Base-by-base conservation (phyloP, 768 basidiomycete species). In the Lactifluus rugatus region DNA sequence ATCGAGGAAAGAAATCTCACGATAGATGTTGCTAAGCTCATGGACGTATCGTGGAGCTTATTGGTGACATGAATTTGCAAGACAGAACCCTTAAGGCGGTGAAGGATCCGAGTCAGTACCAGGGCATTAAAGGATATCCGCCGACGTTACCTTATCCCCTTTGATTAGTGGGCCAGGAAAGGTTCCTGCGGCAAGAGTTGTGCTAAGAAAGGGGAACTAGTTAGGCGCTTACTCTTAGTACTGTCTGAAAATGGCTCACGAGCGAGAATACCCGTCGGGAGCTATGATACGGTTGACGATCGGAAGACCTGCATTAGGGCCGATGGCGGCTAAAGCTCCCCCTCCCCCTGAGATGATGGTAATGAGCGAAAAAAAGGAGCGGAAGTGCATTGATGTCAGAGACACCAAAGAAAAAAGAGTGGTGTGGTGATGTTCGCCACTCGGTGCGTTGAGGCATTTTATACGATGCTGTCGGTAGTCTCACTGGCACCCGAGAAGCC, bases 21-120 rank as follows among this genome's bases (percentile, higher is more conserved):
- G 21, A 83, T 74, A 37, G 75, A 77, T 3, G 81, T 82, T 2
- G 67, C 68, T 41, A 71, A 73, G 34, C 74, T 58, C 80, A 82
- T 78, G 0, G 76, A 70, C 0, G 65, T 64, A 25, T 81, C 76
- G 2, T 65, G 70, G 28, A 82, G 67, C 13, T 62, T 11, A 57
- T 82, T 74, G 9, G 70, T 58, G 31, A 82, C 77, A 34, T 78
- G 26, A 82, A 10, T 21, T 23, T 11, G 42, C 4, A 28, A 7
- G 28, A 44, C 5, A 0, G 1, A 1, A 10, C 9, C 10, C 19
- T 21, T 44, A 44, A 44, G 5, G 6, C n/a, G 11, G 21, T 19
- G 21, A 44, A 44, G 21, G 2, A 44, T 44, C 21, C 21, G 19
- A 11, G n/a, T n/a, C n/a, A n/a, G n/a, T n/a, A 44, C 10, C 21